Evolutionary conservation across 2,329 filamentous ascomycete genomes (phyloP).

Genomic region (Neurospora sp.): DNA sequence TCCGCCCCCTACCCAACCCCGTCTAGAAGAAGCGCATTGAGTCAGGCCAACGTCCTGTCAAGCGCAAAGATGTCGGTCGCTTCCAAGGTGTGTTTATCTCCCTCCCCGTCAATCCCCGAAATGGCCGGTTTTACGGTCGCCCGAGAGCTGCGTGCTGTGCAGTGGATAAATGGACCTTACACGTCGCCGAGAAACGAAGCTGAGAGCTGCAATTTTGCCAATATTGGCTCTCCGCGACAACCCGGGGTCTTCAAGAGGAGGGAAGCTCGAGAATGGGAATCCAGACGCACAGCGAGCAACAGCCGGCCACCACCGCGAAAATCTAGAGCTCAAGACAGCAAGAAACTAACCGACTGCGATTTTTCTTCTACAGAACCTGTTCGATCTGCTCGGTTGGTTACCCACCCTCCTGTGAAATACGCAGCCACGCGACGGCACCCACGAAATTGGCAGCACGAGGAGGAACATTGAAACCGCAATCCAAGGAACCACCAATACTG

Average conservation of each 20-base stretch:
- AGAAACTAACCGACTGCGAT: conserved; percentile 18
- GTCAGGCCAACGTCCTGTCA: conserved; percentile 39
- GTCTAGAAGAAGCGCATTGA: neutral
- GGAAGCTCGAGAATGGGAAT: neutral
- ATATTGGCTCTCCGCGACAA: neutral
- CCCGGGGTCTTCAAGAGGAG: neutral
- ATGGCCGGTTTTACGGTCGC: neutral
- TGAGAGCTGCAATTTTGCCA: neutral
- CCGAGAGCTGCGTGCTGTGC: neutral
- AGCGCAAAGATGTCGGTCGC: conserved; percentile 53
- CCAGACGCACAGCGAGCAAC: neutral
- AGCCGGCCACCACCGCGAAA: neutral
- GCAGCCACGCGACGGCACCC: neutral
- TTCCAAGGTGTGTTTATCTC: conserved; percentile 41
- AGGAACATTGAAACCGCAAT: neutral
- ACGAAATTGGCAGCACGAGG: neutral
- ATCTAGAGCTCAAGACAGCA: neutral
- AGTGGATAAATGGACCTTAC: neutral
- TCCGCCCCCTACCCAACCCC: neutral
- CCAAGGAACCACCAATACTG: conserved; percentile 10
- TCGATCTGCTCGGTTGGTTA: conserved; percentile 89
- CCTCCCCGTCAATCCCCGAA: neutral
- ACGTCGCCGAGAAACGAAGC: neutral
- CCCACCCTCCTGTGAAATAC: conserved; percentile 13
- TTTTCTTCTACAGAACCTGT: conserved; percentile 63